Evolutionary conservation across 805 yeast species (phyloP), one percentile per base, ranked within the genome.

Genomic region (Teunomyces cretensis): DNA sequence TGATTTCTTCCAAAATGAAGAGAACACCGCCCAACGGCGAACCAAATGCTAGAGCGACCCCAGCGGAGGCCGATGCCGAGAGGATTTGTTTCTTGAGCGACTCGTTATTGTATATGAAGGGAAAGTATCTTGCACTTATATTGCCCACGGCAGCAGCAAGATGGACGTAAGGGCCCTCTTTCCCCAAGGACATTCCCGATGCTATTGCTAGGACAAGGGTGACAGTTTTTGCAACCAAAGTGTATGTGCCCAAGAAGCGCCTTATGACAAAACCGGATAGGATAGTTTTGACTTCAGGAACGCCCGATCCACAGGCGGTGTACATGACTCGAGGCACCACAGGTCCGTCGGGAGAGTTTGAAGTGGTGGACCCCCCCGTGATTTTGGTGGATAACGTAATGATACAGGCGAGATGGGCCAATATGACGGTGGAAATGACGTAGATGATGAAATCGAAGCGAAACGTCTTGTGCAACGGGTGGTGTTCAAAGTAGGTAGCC

Each of bases 161-260:
- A 57, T 80, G 85, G 16, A 80, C 85, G 53, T 72, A 80, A 0
- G 85, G 85, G 2, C 85, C 85, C 47, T 80, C 85, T 57, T 80
- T 80, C 1, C 85, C 85, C 8, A 80, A 60, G 9, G 77, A 61
- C 65, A 80, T 64, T 1, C 85, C 85, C 0, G 83, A 76, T 0
- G 83, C 79, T 31, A 80, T 78, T 3, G 83, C 76, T 30, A 79
- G 67, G 1, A 79, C 65, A 19, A 80, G 60, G 0, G 80, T 78
- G 2, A 66, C 47, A 0, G 80, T 65, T 55, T 80, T 80, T 46
- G 76, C 64, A 17, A 79, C 32, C 6, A 80, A 64, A 0, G 85
- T 78, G 50, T 74, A 71, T 1, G 75, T 60, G 4, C 85, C 84
- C 30, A 80, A 58, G 51, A 75, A 80, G 33, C 71, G 60, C 45